Conservation (phyloP, 2,329 filamentous ascomycete genomes). For the Aureobasidium namibiae region DNA sequence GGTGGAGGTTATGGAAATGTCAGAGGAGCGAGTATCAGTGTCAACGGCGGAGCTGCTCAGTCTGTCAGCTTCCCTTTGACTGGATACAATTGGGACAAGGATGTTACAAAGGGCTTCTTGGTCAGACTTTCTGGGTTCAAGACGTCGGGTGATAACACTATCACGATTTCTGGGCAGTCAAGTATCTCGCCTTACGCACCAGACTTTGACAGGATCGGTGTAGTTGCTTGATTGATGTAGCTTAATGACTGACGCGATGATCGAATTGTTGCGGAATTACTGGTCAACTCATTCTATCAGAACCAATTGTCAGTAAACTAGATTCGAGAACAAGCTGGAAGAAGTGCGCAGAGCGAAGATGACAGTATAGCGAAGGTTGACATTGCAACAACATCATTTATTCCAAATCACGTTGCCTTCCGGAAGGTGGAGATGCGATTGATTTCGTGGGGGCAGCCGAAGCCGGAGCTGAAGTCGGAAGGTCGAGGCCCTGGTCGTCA, state of each 20-base stretch:
- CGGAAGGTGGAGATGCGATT: too few relatives aligned
- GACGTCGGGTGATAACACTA: conserved; percentile 18
- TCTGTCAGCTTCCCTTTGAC: conserved; percentile 32
- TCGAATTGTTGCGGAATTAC: too few relatives aligned
- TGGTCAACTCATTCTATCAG: too few relatives aligned
- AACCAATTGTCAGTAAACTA: too few relatives aligned
- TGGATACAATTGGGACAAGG: conserved; percentile 32
- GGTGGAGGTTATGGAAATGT: conserved; percentile 25
- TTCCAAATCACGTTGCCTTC: too few relatives aligned
- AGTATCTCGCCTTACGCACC: conserved; percentile 20
- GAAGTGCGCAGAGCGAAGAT: too few relatives aligned
- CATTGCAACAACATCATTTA: too few relatives aligned
- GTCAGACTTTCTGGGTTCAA: conserved; percentile 23
- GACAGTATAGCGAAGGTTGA: too few relatives aligned
- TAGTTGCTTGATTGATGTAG: background rate
- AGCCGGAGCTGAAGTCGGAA: too few relatives aligned
- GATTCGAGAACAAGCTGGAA: too few relatives aligned
- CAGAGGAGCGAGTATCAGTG: conserved; percentile 29
- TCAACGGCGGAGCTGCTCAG: conserved; percentile 30
- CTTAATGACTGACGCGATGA: background rate
- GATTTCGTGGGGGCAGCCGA: too few relatives aligned
- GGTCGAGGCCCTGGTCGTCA: too few relatives aligned
- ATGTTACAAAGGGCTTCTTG: conserved; percentile 19
- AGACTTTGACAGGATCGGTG: conserved; percentile 23
- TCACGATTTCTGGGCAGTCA: conserved; percentile 20